These are phyloP conservation scores for Claviceps fusiformis DNA, from an alignment of 2,329 filamentous ascomycete genomes.

Conservation along the genomic window DNA sequence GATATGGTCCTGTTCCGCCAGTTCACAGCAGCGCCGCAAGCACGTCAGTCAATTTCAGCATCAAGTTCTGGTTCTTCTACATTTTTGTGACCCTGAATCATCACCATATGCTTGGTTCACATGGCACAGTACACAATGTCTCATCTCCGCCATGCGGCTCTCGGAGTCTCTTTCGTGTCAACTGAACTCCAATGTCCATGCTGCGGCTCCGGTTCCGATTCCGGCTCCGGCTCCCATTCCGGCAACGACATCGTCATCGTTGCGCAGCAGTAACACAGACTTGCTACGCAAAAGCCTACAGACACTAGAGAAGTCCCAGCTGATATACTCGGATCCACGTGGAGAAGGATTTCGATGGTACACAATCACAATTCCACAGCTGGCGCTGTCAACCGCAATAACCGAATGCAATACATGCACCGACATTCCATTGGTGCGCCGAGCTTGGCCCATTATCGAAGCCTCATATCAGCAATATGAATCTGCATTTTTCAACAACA, in stretches of 20 bases:
- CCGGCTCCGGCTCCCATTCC: neutral
- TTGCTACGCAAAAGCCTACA: slow-evolving; percentile 1
- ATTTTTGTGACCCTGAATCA: slow-evolving; percentile 7
- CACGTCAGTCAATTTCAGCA: slow-evolving; percentile 5
- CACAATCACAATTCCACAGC: slow-evolving; percentile 4
- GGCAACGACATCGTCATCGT: neutral
- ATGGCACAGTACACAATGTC: slow-evolving; percentile 8
- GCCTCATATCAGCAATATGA: slow-evolving; percentile 5
- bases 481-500: neutral
- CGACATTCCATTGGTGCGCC: slow-evolving; percentile 1
- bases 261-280: neutral
- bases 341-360: slow-evolving; percentile 8
- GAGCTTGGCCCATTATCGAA: slow-evolving; percentile 7
- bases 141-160: slow-evolving; percentile 5
- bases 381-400: slow-evolving; percentile 6
- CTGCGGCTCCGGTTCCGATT: too few relatives aligned
- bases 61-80: slow-evolving; percentile 2
- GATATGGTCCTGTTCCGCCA: neutral
- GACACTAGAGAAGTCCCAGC: slow-evolving; percentile 3
- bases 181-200: neutral
- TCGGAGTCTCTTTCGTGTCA: slow-evolving; percentile 1
- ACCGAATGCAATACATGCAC: slow-evolving; percentile 7
- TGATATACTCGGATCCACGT: slow-evolving; percentile 7
- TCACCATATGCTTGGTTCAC: slow-evolving; percentile 8
- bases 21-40: neutral